phyloP scores from a whole-genome alignment of 768 basidiomycete species.

The Tricholomella constricta region DNA sequence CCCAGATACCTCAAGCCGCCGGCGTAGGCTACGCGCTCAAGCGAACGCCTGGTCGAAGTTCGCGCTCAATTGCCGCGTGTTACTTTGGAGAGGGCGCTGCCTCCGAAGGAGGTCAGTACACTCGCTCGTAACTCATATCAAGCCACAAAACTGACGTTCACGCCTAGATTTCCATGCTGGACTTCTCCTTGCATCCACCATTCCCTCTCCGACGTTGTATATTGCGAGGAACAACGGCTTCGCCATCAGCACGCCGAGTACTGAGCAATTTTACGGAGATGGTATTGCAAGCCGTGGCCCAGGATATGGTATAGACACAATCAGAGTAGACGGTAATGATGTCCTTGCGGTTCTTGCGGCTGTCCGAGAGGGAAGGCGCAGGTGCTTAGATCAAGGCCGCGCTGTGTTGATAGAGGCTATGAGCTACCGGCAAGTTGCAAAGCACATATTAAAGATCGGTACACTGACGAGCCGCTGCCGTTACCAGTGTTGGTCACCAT shows the following conservation, averaged over 20 bases:
- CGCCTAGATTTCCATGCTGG: slow-evolving; percentile 87
- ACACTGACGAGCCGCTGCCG: slow-evolving; percentile 3
- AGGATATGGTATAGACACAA: slow-evolving; percentile 88
- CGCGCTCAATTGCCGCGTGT: slow-evolving; percentile 78
- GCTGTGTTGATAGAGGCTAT: slow-evolving; percentile 89
- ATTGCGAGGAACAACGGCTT: slow-evolving; percentile 88
- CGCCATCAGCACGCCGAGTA: slow-evolving; percentile 90
- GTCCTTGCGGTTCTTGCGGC: slow-evolving; percentile 79
- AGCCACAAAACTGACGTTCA: slow-evolving; percentile 18
- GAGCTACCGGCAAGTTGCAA: slow-evolving; percentile 70
- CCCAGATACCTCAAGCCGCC: slow-evolving; percentile 94
- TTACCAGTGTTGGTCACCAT: slow-evolving; percentile 82
- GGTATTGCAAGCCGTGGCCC: slow-evolving; percentile 92
- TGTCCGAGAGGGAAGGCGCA: slow-evolving; percentile 67
- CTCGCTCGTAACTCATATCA: background rate
- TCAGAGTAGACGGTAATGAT: slow-evolving; percentile 95
- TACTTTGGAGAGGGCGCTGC: slow-evolving; percentile 96
- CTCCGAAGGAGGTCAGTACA: slow-evolving; percentile 72
- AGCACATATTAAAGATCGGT: background rate
- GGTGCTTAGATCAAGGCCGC: slow-evolving; percentile 76
- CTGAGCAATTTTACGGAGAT: slow-evolving; percentile 90
- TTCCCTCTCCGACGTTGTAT: slow-evolving; percentile 74
- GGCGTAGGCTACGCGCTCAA: slow-evolving; percentile 90
- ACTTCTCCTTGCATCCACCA: slow-evolving; percentile 73
- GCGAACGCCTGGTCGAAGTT: slow-evolving; percentile 67